Conservation (phyloP, 495 filamentous ascomycete species). For the Parathielavia appendiculata region DNA sequence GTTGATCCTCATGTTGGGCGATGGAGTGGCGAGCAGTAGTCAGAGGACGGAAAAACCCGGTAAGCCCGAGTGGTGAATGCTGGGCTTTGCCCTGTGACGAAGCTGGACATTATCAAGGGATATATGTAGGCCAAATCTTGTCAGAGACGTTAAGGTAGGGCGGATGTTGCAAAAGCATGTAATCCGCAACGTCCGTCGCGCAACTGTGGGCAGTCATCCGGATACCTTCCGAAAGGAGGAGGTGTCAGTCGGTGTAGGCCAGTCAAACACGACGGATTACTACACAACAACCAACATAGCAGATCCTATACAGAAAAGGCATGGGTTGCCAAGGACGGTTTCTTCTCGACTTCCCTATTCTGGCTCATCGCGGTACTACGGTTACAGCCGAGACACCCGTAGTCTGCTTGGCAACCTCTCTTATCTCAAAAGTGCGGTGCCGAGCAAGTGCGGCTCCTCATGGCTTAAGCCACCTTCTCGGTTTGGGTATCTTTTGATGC, state of each 20-base stretch:
- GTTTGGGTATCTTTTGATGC: no score
- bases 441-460: no score
- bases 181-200: neutral
- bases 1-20: conserved; percentile 15
- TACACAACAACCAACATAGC: neutral
- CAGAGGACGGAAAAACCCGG: neutral
- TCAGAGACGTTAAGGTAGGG: neutral
- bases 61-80: no score
- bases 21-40: neutral
- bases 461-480: no score
- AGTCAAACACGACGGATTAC: neutral
- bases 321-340: neutral
- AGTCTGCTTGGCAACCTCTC: no score
- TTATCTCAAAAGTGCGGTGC: no score
- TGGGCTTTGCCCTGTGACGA: no score
- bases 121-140: no score
- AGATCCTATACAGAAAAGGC: conserved; percentile 9
- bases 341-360: conserved; percentile 16
- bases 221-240: neutral
- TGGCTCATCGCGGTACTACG: conserved; percentile 12
- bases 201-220: neutral
- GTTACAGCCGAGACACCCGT: neutral
- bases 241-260: neutral
- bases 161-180: neutral
- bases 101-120: no score